These are phyloP conservation scores for Trametes gibbosa DNA, from an alignment of 768 basidiomycete species.

Conservation along the genomic window DNA sequence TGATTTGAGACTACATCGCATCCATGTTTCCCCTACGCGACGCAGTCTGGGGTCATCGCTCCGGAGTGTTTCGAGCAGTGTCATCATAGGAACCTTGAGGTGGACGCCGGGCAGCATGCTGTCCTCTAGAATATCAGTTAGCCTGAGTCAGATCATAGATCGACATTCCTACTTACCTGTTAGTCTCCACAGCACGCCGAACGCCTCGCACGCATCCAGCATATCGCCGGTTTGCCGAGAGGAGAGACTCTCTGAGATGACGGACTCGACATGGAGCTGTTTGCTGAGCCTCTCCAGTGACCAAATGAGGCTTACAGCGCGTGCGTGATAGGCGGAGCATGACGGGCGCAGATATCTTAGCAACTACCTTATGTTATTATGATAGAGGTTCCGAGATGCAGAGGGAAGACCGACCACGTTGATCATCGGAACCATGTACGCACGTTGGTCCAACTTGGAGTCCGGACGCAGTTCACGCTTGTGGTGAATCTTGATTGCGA, in stretches of 20 bases:
- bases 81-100: constrained; percentile 84
- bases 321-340: constrained; percentile 71
- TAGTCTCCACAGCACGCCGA: constrained; percentile 90
- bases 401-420: constrained; percentile 37
- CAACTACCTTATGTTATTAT: constrained; percentile 41
- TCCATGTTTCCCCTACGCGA: constrained; percentile 92
- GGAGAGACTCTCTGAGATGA: constrained; percentile 70
- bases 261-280: constrained; percentile 70
- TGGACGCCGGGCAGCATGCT: constrained; percentile 74
- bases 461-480: constrained; percentile 49
- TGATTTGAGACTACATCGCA: constrained; percentile 90
- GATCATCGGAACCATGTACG: constrained; percentile 58
- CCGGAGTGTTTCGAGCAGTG: constrained; percentile 79
- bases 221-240: constrained; percentile 47
- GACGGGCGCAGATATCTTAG: constrained; percentile 70
- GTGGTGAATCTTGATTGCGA: constrained; percentile 54
- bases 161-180: constrained; percentile 54
- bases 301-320: constrained; percentile 84
- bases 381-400: background rate
- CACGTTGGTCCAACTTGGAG: constrained; percentile 53
- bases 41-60: constrained; percentile 71
- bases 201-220: constrained; percentile 73
- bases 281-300: constrained; percentile 55
- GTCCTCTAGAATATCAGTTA: constrained; percentile 59
- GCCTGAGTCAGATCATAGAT: background rate